Conservation (phyloP, 495 filamentous ascomycete genomes). For the Penicillium steckii region DNA sequence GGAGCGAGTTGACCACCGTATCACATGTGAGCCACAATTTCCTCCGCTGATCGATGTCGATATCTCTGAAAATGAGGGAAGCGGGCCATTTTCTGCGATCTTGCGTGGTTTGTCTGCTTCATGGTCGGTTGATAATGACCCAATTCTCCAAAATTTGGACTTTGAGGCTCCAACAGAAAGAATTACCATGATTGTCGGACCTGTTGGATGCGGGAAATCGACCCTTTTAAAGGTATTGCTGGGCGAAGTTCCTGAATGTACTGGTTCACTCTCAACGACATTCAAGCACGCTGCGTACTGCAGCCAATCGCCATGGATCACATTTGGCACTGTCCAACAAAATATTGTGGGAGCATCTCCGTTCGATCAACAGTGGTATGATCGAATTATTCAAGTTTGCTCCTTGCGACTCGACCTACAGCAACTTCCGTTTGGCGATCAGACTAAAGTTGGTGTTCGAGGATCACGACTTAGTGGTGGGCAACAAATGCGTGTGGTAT, state of each 20-base stretch:
- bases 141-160: conserved; percentile 12
- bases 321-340: conserved; percentile 76
- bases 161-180: conserved; percentile 29
- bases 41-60: conserved; percentile 11
- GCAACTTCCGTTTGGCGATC: conserved; percentile 57
- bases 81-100: conserved; percentile 3
- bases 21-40: neutral
- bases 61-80: neutral
- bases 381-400: conserved; percentile 54
- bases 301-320: conserved; percentile 75
- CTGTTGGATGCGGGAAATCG: conserved; percentile 56
- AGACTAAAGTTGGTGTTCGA: conserved; percentile 61
- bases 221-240: conserved; percentile 49
- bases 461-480: conserved; percentile 67
- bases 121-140: conserved; percentile 19
- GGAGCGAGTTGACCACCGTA: conserved; percentile 14
- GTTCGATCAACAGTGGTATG: conserved; percentile 57
- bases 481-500: conserved; percentile 58
- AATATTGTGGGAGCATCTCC: conserved; percentile 69
- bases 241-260: conserved; percentile 44
- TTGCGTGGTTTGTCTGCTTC: conserved; percentile 16
- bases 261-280: conserved; percentile 15
- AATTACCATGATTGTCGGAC: conserved; percentile 53
- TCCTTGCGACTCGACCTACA: conserved; percentile 58
- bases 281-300: conserved; percentile 64